A percentile compares a stretch with the other conserved stretches of the same genome.
Conservation (phyloP, 495 filamentous ascomycete species). For the Immersiella caudata region DNA sequence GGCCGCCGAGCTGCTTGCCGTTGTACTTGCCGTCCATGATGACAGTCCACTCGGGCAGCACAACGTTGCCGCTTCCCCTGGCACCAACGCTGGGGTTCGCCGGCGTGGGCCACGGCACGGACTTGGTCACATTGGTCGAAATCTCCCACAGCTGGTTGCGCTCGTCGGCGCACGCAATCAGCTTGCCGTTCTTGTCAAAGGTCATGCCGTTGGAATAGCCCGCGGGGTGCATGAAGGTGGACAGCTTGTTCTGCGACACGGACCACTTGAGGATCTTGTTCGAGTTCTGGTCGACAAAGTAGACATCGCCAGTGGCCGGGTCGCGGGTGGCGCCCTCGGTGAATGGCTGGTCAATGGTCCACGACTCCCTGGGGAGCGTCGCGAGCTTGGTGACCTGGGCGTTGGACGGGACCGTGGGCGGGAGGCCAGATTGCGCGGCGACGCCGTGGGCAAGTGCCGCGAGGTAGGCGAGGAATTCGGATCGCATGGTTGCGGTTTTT, state of each 20-base stretch:
- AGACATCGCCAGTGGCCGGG: conserved; percentile 27
- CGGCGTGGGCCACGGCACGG: conserved; percentile 22
- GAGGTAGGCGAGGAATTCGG: conserved; percentile 22
- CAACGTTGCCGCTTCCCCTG: conserved; percentile 21
- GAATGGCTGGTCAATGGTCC: conserved; percentile 26
- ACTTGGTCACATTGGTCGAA: conserved; percentile 23
- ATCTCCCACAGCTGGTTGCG: conserved; percentile 29
- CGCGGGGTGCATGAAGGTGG: conserved; percentile 24
- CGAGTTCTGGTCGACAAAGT: conserved; percentile 27
- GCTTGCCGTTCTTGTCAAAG: conserved; percentile 25
- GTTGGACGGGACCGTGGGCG: conserved; percentile 17
- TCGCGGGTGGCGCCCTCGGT: conserved; percentile 26
- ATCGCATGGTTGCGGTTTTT: conserved; percentile 19
- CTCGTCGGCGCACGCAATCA: conserved; percentile 26
- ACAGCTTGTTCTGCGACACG: conserved; percentile 20
- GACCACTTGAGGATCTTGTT: conserved; percentile 28
- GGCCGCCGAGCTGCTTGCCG: conserved; percentile 26
- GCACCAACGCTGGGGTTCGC: conserved; percentile 20
- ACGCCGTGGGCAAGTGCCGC: conserved; percentile 21
- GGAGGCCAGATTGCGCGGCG: conserved; percentile 22
- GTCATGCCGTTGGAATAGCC: conserved; percentile 28
- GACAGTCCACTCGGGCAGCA: conserved; percentile 26
- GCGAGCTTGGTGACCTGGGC: conserved; percentile 25
- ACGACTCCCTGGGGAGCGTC: conserved; percentile 22
- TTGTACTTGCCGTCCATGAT: conserved; percentile 30